phyloP scores from a whole-genome alignment of 169 alveolate species.

The Eimeria brunetti region DNA sequence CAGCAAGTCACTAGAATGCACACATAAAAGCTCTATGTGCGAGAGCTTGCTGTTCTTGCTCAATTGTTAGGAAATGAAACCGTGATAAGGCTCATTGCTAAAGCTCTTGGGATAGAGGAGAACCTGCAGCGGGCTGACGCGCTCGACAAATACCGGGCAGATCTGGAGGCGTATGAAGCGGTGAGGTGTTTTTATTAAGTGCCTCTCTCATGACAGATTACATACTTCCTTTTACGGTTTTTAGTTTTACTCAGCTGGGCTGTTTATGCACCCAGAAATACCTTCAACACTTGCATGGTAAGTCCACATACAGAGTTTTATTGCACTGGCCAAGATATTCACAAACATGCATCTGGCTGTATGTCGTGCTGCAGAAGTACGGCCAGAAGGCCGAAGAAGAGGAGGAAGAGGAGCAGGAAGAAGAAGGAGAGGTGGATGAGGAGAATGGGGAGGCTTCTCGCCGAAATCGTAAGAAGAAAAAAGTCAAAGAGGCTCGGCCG shows the following conservation, averaged over 20 bases:
- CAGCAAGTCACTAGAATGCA: neutral
- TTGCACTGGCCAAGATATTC: neutral
- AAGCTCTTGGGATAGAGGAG: constrained; percentile 35
- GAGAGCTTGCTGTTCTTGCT: neutral
- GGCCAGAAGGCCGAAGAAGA: constrained; percentile 2
- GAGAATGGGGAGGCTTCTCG: neutral
- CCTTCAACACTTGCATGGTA: neutral
- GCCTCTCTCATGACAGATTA: neutral
- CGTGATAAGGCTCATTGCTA: constrained; percentile 27
- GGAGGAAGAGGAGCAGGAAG: neutral
- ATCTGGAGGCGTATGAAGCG: constrained; percentile 37
- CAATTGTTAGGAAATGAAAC: constrained; percentile 28
- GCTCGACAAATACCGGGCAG: constrained; percentile 30
- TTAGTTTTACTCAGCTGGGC: neutral
- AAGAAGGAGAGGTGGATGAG: constrained; percentile 7
- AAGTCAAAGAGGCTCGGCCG: neutral
- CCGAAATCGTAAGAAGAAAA: neutral
- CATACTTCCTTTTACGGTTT: neutral
- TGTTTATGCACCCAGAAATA: neutral
- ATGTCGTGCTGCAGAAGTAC: constrained; percentile 32
- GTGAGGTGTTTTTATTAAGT: neutral
- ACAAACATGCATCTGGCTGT: neutral
- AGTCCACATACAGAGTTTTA: no score
- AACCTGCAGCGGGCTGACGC: constrained; percentile 66
- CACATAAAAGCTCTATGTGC: neutral